A percentile compares a stretch with the other conserved stretches of the same genome.
Conservation (phyloP, 805 yeast genomes). For the Zygosaccharomyces siamensis region DNA sequence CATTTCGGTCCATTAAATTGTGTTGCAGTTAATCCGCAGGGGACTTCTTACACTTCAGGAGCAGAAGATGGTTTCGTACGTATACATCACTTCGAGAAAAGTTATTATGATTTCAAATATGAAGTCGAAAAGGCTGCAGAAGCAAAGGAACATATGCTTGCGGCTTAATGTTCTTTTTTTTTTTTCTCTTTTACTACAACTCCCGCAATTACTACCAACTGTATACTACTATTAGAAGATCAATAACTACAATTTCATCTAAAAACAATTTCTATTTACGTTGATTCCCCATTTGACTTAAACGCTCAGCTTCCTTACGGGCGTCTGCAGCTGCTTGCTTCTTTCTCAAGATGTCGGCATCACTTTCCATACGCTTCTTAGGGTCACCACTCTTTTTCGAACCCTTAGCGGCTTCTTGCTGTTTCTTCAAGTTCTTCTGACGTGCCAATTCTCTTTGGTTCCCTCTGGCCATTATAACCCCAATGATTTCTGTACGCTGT, state of each 20-base stretch:
- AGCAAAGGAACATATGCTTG: constrained; percentile 36
- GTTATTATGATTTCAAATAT: constrained; percentile 87
- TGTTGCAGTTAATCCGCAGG: constrained; percentile 91
- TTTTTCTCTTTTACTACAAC: neutral
- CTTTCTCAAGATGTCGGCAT: constrained; percentile 84
- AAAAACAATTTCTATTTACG: constrained; percentile 13
- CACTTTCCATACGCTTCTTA: constrained; percentile 74
- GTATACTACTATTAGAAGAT: constrained; percentile 5
- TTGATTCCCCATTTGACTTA: constrained; percentile 19
- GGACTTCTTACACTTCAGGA: constrained; percentile 90
- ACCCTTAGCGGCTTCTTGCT: constrained; percentile 53
- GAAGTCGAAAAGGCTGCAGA: constrained; percentile 83
- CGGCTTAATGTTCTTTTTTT: neutral
- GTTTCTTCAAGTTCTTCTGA: constrained; percentile 79
- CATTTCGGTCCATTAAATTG: constrained; percentile 98
- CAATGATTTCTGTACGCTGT: neutral
- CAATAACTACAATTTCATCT: constrained; percentile 1
- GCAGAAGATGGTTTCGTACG: constrained; percentile 98
- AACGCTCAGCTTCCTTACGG: constrained; percentile 32
- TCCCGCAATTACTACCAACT: neutral
- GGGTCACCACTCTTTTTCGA: constrained; percentile 79
- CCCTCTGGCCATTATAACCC: constrained; percentile 75
- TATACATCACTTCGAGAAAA: constrained; percentile 87
- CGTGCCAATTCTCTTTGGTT: constrained; percentile 95
- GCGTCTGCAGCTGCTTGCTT: constrained; percentile 64